Evolutionary conservation across 345 rosid species (phyloP), one percentile per base, ranked within the genome.

Genomic region (Camelina sativa): DNA sequence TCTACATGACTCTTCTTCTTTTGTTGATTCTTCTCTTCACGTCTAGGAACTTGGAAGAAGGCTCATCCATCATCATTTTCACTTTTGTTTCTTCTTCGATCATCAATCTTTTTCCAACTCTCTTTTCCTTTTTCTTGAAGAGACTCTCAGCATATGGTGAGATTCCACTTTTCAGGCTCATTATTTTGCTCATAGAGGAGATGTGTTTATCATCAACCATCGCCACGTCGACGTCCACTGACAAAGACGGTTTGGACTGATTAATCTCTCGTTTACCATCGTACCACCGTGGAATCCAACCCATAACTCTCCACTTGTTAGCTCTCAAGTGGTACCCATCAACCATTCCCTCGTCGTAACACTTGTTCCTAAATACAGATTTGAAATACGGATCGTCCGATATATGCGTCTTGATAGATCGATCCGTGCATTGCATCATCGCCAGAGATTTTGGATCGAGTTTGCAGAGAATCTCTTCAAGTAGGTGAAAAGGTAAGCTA

Each of bases 21-120:
- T 34, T 34, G 37, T 34, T 34, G 37, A 34, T 34, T 8, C 37
- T 34, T 8, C 37, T 34, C 37, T 34, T 8, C 9, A 34, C 37
- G 37, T 34, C 37, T 34, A 34, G 37, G 37, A 34, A 34, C 37
- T 32, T 32, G 7, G 35, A 4, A 32, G 35, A 32, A 32, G 7
- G 35, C 35, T 32, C 35, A 7, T 32, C 35, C 35, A 32, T 32
- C 6, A 32, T 7, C 35, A 32, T 32, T 7, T 5, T 32, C 35
- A 32, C 25, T 28, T 28, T 34, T 8, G 37, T 34, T 34, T 34
- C 37, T 34, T 34, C 37, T 34, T 34, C 37, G 8, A 34, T 20
- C 56, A 51, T 51, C 56, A 51, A 20, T 51, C 58, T 23, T 53
- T 53, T 53, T 53, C 58, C 58, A 53, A 53, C n/a, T 23, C 8